Conservation (phyloP, 352 stramenopile genomes). For the Peronospora destructor region DNA sequence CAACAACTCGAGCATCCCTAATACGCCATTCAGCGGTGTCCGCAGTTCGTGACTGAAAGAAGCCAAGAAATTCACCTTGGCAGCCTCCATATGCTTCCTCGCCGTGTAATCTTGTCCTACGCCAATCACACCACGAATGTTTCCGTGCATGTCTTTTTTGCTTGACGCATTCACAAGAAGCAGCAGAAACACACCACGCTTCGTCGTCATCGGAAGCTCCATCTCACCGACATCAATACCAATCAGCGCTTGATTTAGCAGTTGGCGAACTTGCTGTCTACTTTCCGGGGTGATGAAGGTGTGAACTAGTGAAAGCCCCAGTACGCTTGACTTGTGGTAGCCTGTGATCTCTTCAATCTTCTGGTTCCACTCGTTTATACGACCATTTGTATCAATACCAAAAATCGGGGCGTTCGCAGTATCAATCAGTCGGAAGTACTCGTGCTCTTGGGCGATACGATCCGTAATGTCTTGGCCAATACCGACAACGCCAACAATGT, state of each 20-base stretch:
- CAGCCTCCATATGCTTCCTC: conserved; percentile 74
- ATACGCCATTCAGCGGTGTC: conserved; percentile 66
- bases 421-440: conserved; percentile 47
- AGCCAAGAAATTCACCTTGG: conserved; percentile 74
- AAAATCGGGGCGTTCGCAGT: conserved; percentile 80
- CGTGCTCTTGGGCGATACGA: conserved; percentile 20
- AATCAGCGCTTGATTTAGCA: conserved; percentile 67
- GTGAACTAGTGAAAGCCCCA: conserved; percentile 63
- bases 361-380: conserved; percentile 51
- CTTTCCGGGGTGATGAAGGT: conserved; percentile 66
- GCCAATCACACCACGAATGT: conserved; percentile 53
- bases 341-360: conserved; percentile 79
- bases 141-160: conserved; percentile 26
- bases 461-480: conserved; percentile 6
- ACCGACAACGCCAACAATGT: conserved; percentile 54
- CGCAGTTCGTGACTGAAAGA: conserved; percentile 78
- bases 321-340: conserved; percentile 52
- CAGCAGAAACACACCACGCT: conserved; percentile 48
- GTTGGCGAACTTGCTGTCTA: conserved; percentile 47
- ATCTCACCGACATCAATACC: conserved; percentile 78
- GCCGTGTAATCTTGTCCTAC: conserved; percentile 90
- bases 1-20: conserved; percentile 78
- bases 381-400: conserved; percentile 61
- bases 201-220: conserved; percentile 74
- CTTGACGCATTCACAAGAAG: conserved; percentile 70